Conservation (phyloP, 2,329 filamentous ascomycete species). For the Parafenestella ontariensis region DNA sequence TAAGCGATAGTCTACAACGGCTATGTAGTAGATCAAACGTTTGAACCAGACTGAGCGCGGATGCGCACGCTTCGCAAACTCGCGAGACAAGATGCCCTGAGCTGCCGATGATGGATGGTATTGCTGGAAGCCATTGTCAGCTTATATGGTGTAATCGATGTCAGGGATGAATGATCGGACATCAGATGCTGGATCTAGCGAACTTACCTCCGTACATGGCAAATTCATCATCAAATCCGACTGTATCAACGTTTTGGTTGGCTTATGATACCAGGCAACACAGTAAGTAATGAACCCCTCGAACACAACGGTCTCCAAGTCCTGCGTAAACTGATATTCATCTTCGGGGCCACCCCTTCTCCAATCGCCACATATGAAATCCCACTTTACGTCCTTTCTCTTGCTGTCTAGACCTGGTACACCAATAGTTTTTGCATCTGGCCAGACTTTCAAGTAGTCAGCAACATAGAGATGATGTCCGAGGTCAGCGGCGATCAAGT, state of each 20-base stretch:
- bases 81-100: conserved; percentile 9
- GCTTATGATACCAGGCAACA: conserved; percentile 24
- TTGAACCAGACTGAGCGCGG: conserved; percentile 21
- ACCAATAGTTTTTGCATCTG: conserved; percentile 17
- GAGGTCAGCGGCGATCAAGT: conserved; percentile 18
- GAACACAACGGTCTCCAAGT: conserved; percentile 22
- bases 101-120: conserved; percentile 16
- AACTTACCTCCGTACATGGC: conserved; percentile 19
- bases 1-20: conserved; percentile 12
- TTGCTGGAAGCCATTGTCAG: conserved; percentile 10
- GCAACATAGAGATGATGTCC: conserved; percentile 19
- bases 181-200: neutral
- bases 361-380: conserved; percentile 18
- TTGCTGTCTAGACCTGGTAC: conserved; percentile 16
- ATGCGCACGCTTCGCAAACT: conserved; percentile 20
- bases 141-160: neutral
- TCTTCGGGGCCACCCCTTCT: conserved; percentile 14
- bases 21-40: conserved; percentile 18
- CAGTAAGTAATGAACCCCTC: conserved; percentile 23
- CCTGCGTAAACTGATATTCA: conserved; percentile 15
- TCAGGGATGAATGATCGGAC: neutral
- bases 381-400: conserved; percentile 20
- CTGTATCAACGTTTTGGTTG: conserved; percentile 17
- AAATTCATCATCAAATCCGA: conserved; percentile 25
- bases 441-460: conserved; percentile 15